These are phyloP conservation scores for Cudoniella acicularis DNA, from an alignment of 495 filamentous ascomycete genomes.

Conservation along the genomic window DNA sequence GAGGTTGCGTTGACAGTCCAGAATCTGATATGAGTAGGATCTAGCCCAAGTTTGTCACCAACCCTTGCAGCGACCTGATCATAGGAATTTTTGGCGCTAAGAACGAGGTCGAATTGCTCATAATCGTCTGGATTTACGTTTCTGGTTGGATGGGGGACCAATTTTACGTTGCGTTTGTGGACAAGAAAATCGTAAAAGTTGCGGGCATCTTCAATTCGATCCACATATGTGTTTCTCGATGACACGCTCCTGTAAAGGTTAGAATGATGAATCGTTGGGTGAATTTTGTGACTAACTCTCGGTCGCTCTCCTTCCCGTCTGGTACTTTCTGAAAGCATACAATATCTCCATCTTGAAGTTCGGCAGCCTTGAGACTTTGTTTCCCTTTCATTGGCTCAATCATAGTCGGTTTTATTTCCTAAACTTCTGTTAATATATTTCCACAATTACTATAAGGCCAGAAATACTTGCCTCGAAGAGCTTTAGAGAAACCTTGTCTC, in stretches of 20 bases:
- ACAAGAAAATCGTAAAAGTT: slow-evolving; percentile 90
- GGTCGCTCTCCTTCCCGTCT: slow-evolving; percentile 46
- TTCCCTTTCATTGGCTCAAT: slow-evolving; percentile 93
- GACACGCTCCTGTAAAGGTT: background rate
- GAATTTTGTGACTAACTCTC: slow-evolving; percentile 52
- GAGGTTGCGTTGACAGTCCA: slow-evolving; percentile 72
- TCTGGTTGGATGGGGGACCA: slow-evolving; percentile 54
- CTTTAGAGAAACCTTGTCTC: slow-evolving; percentile 40
- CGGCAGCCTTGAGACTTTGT: slow-evolving; percentile 78
- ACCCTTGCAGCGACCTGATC: slow-evolving; percentile 86
- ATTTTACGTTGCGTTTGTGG: slow-evolving; percentile 71
- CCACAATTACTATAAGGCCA: background rate
- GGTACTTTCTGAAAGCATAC: slow-evolving; percentile 74
- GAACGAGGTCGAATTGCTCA: slow-evolving; percentile 31
- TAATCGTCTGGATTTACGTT: slow-evolving; percentile 61
- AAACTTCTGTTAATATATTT: slow-evolving; percentile 21
- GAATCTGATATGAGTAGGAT: slow-evolving; percentile 85
- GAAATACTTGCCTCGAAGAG: slow-evolving; percentile 71
- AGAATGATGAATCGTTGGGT: too few species aligned
- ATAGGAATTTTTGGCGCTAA: slow-evolving; percentile 87
- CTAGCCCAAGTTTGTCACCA: slow-evolving; percentile 70
- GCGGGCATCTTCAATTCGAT: slow-evolving; percentile 60
- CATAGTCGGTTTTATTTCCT: slow-evolving; percentile 97
- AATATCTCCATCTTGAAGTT: slow-evolving; percentile 97
- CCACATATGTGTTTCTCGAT: slow-evolving; percentile 17